Evolutionary conservation across 495 filamentous ascomycete species (phyloP), one percentile per base, ranked within the genome.

Genomic region (Penicillium goetzii): DNA sequence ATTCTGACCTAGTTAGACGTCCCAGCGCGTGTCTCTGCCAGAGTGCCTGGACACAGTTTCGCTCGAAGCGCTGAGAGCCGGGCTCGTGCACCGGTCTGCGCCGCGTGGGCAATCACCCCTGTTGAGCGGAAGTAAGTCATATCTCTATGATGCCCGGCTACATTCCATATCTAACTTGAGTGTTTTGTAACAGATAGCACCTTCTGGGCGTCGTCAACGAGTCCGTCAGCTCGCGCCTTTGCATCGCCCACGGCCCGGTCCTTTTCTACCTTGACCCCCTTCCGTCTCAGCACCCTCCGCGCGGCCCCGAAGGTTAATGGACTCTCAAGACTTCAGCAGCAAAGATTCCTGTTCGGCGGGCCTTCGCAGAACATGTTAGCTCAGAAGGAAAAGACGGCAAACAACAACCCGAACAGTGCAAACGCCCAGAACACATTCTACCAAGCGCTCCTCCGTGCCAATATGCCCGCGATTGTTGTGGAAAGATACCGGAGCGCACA

Each of bases 361-460:
- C 77, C 81, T 33, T 86, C 85, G 51, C 83, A 83, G 53, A 85
- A 83, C 40, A 72, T 87, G 14, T 77, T 92, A 10, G 87, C 87
- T 23, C 88, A 89, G 64, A 86, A 88, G 66, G 95, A 99, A 77
- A 89, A 91, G 72, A 87, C 89, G 26, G 96, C 95, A 38, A 98
- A 97, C 74, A 90, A 91, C 78, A 93, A 96, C 67, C 91, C 95
- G 3, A 86, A 82, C 65, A 97, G 90, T 75, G 86, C 92, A 15
- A 89, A 87, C 28, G 88, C 92, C 17, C 95, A 99, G 76, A 93
- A 92, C 76, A 88, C 91, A 23, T 97, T 99, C 74, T 99, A 99
- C 75, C 87, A 92, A 69, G 88, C 92, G 36, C 85, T 98, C n/a
- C 80, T 97, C 25, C 89, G 87, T 65, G 92, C 92, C 12, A 92